Evolutionary conservation across 1,284 basidiomycete species (phyloP).

Genomic region (Athelia sp.): DNA sequence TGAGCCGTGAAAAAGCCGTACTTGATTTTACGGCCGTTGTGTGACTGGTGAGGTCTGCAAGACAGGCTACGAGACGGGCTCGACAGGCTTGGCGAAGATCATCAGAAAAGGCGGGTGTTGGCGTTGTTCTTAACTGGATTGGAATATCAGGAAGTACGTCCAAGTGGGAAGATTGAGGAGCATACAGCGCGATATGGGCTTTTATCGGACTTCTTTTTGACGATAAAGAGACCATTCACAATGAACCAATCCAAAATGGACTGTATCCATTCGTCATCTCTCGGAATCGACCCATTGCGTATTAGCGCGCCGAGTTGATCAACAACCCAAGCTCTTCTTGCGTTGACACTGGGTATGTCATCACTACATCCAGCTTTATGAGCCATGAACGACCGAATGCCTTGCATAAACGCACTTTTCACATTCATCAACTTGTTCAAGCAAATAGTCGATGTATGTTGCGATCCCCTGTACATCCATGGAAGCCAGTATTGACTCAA

Average conservation of each 20-base stretch:
- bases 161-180: conserved; percentile 1
- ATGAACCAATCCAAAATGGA: conserved; percentile 78
- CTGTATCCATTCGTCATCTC: conserved; percentile 74
- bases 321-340: conserved; percentile 74
- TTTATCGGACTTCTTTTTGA: conserved; percentile 73
- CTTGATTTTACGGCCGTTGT: conserved; percentile 46
- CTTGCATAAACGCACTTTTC: neutral
- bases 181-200: conserved; percentile 57
- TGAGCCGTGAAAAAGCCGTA: conserved; percentile 15
- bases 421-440: conserved; percentile 47
- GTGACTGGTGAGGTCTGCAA: conserved; percentile 72
- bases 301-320: conserved; percentile 83
- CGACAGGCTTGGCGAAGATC: conserved; percentile 63
- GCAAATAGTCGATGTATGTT: conserved; percentile 73
- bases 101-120: conserved; percentile 72
- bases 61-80: conserved; percentile 65
- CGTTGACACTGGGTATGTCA: conserved; percentile 42
- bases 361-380: conserved; percentile 28
- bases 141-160: conserved; percentile 5
- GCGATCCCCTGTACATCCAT: conserved; percentile 77
- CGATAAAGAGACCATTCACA: conserved; percentile 79
- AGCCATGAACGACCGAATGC: conserved; percentile 29
- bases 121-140: conserved; percentile 53
- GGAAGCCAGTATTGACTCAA: conserved; percentile 79
- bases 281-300: conserved; percentile 78